Evolutionary conservation across 306 rosid species (phyloP).

Genomic region (barrel medic (Medicago truncatula)): MtrunA17r5.0-ANR NC_053046.1:44609001-44609500

Average conservation of each 20-base stretch:
- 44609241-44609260: constrained; percentile 67
- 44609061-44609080: constrained; percentile 96
- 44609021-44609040: constrained; percentile 93
- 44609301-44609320: constrained; percentile 12
- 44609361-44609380: constrained; percentile 11
- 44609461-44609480: constrained; percentile 9
- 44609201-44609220: constrained; percentile 89
- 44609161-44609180: constrained; percentile 68
- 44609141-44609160: constrained; percentile 33
- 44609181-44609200: constrained; percentile 90
- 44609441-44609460: not conserved
- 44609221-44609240: constrained; percentile 94
- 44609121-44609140: constrained; percentile 16
- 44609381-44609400: not conserved
- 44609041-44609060: constrained; percentile 94
- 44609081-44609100: constrained; percentile 71
- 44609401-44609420: constrained; percentile 12
- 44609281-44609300: constrained; percentile 14
- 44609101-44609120: constrained; percentile 37
- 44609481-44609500: constrained; percentile 22
- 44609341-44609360: constrained; percentile 13
- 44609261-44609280: constrained; percentile 40
- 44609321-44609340: constrained; percentile 22
- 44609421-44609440: not conserved
- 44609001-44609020: constrained; percentile 66